Base-by-base conservation (phyloP, 441 rosid genomes). In the Adansonia grandidieri region DNA sequence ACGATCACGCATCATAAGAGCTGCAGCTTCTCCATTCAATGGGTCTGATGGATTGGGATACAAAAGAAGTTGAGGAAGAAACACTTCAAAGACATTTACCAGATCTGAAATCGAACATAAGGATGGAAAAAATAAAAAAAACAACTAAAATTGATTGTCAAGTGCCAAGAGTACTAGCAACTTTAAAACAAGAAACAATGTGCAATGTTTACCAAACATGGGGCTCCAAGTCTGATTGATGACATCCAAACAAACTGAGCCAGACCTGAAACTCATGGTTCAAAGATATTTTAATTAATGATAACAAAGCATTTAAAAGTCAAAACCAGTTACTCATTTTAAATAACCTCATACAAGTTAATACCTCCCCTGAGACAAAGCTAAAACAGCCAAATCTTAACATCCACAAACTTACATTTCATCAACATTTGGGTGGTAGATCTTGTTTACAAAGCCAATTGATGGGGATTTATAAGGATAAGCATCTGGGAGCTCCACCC, bases 181-280 rank as follows among this genome's bases (percentile, higher is more conserved):
- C 57, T 20, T 66, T 47, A 72, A 32, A 51, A n/a, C 37, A 71
- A 53, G 14, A 24, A 58, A 48, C 28, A 53, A 74, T 64, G 63
- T 15, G 73, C 70, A 68, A 77, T 28, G 75, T 71, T 80, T 92
- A 96, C 99, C 97, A 51, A 92, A 96, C 98, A 94, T 92, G 57
- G 99, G 99, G 87, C 98, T 92, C 98, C 98, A 96, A 17, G 91
- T 93, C 71, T 96, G 96, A 77, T 96, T 96, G 82, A 96, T 91
- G 82, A 96, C 98, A 87, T 96, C 99, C 85, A 96, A 87, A 82
- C 97, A 96, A 81, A 96, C 93, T 15, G 98, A 93, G 70, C 99
- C 98, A 0, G 97, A 96, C 92, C 99, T 95, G 90, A 84, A 86
- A 76, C 8, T 79, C 83, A 61, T 44, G 79, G 62, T 50, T 24